Percentiles rank a stretch among this genome's conserved stretches.
Conservation (phyloP, 495 filamentous ascomycete genomes). For the Penicillium steckii region DNA sequence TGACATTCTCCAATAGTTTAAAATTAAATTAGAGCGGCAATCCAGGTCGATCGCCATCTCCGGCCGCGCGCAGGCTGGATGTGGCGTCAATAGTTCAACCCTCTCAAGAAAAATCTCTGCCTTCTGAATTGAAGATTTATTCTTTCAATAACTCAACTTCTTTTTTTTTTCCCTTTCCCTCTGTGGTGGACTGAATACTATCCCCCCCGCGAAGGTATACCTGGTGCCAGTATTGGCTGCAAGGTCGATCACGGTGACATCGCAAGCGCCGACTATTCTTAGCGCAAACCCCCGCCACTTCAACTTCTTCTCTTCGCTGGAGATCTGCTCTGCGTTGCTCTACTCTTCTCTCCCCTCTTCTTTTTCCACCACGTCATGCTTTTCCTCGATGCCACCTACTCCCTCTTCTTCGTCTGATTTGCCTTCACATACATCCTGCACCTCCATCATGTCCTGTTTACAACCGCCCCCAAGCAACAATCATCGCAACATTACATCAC, state of each 20-base stretch:
- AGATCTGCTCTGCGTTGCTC: background rate
- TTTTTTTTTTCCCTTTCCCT: background rate
- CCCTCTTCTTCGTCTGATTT: constrained; percentile 2
- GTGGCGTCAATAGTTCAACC: constrained; percentile 30
- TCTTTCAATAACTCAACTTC: no score
- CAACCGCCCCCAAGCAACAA: constrained; percentile 13
- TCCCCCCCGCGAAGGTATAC: no score
- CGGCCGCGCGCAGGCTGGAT: constrained; percentile 8
- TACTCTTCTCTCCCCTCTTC: constrained; percentile 10
- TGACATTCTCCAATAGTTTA: no score
- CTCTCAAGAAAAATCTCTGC: constrained; percentile 1
- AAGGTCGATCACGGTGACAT: background rate
- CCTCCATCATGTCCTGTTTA: constrained; percentile 29
- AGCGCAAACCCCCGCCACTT: constrained; percentile 14
- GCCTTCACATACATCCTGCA: constrained; percentile 25
- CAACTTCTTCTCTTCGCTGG: background rate
- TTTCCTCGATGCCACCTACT: constrained; percentile 3
- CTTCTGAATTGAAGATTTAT: background rate
- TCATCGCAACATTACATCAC: constrained; percentile 44
- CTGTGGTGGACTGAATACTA: no score
- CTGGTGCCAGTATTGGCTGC: background rate
- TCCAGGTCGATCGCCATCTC: constrained; percentile 19
- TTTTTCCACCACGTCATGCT: constrained; percentile 20
- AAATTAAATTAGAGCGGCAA: constrained; percentile 15
- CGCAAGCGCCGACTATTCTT: constrained; percentile 25